Evolutionary conservation across 441 rosid genomes (phyloP), one percentile per base, ranked within the genome.

Genomic region (Breynia disticha): DNA sequence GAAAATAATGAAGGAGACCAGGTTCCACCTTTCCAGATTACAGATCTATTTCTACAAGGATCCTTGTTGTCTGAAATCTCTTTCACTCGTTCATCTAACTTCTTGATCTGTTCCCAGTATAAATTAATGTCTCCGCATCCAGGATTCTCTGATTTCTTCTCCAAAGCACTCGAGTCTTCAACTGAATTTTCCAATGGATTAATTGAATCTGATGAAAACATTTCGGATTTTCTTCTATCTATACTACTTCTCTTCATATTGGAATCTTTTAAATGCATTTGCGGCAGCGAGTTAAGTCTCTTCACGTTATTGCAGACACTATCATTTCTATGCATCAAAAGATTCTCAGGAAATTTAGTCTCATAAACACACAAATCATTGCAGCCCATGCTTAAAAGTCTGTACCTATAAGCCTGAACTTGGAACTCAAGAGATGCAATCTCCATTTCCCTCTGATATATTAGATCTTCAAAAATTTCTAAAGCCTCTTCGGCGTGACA

Each of bases 361-460:
- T 69, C 85, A 24, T 41, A 38, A 32, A 55, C 47, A 5, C 62
- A 80, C 1, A 82, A 55, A 61, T 87, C 95, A 52, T 61, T 61
- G 51, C 75, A 80, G 0, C 98, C 98, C 54, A 85, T 43, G 82
- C 91, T 79, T 37, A 79, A 58, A 15, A 88, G 77, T 58, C 81
- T 78, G 54, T 77, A 83, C 57, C 86, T 65, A 22, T 86, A 91
- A 47, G 95, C 83, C 66, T 86, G 86, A 35, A 82, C 79, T 67
- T 88, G 97, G 66, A 72, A 88, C 65, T 82, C 90, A 5, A 91
- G 91, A 47, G 94, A 77, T 0, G 88, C 82, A 16, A 91, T 84
- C 71, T 91, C 94, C 87, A 86, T 76, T 62, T 91, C 97, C 58
- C 86, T 86, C 52, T 83, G 91, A 54, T 77, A 79, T 22, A 86